Percentiles rank a stretch among this genome's conserved stretches.
phyloP scores from a whole-genome alignment of 202 grass and related monocot genomes.

The Cymbopogon flexuosus region DNA sequence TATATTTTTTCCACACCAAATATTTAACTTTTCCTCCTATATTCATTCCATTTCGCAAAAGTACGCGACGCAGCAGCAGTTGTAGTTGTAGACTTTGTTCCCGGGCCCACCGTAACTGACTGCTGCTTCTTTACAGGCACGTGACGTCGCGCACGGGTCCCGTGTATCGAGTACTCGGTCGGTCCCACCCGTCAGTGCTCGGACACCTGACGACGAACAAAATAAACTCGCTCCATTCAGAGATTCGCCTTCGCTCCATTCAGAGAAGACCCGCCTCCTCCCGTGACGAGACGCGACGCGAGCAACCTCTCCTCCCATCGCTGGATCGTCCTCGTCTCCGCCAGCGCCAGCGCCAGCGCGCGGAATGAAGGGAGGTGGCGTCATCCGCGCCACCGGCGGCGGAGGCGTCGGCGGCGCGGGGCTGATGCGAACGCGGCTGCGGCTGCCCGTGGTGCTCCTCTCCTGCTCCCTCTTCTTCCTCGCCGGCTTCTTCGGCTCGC shows the following conservation, averaged over 20 bases:
- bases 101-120: neutral
- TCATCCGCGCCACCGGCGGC: constrained; percentile 1
- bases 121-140: neutral
- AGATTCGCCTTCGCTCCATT: neutral
- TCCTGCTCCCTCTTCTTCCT: constrained; percentile 88
- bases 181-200: constrained; percentile 15
- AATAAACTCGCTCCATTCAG: neutral
- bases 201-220: neutral
- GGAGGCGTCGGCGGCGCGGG: constrained; percentile 24
- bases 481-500: constrained; percentile 70
- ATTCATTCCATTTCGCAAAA: no score
- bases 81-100: neutral
- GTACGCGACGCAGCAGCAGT: neutral
- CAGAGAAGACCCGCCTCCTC: constrained; percentile 17
- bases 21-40: no score
- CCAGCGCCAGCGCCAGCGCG: neutral
- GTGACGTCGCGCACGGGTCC: neutral
- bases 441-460: constrained; percentile 61
- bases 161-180: neutral
- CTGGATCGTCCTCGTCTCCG: constrained; percentile 21
- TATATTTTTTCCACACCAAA: no score
- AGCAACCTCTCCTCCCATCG: neutral
- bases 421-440: constrained; percentile 53
- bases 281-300: neutral
- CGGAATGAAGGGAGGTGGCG: constrained; percentile 31